Evolutionary conservation across 768 basidiomycete genomes (phyloP), one percentile per base, ranked within the genome.

Genomic region (Lentinula detonsa): DNA sequence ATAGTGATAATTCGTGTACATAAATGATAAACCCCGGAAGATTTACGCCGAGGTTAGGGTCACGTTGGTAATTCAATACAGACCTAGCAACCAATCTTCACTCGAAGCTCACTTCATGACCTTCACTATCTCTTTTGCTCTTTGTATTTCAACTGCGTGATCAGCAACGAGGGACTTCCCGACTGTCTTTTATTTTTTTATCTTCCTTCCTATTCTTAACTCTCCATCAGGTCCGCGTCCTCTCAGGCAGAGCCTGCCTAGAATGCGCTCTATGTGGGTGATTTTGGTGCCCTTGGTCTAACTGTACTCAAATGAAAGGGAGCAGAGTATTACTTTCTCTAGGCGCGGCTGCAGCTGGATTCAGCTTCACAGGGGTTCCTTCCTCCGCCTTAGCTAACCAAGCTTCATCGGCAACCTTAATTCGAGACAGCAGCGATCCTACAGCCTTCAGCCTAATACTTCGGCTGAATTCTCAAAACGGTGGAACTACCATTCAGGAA

Each of bases 381-480:
- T 50, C 57, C 23, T 34, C 57, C 46, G 57, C 37, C 6, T 33
- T 34, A 35, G 46, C 28, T 1, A 49, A 49, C 23, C 18, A 33
- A 18, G 31, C 57, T 37, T 34, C 57, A n/a, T 48, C 57, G 34
- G 57, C 57, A 23, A 59, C 57, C 11, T 59, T 46, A 45, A 39
- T 59, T 35, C 57, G 43, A 9, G 35, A 35, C 18, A 59, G 33
- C 35, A 40, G 57, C 18, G 57, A 59, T 18, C n/a, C 46, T 23
- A 59, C 57, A 45, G n/a, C 46, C n/a, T 59, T 59, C n/a, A 50
- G 45, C 18, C 48, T 59, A 13, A 23, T 59, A 1, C 57, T 59
- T 18, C 28, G 57, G 18, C 35, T 59, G 34, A 45, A 5, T 5
- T 28, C 43, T 15, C 43, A 46, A 23, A 37, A 59, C 16, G 57